phyloP scores from a whole-genome alignment of 257 asterid genomes.

The Scutellaria minor region DNA sequence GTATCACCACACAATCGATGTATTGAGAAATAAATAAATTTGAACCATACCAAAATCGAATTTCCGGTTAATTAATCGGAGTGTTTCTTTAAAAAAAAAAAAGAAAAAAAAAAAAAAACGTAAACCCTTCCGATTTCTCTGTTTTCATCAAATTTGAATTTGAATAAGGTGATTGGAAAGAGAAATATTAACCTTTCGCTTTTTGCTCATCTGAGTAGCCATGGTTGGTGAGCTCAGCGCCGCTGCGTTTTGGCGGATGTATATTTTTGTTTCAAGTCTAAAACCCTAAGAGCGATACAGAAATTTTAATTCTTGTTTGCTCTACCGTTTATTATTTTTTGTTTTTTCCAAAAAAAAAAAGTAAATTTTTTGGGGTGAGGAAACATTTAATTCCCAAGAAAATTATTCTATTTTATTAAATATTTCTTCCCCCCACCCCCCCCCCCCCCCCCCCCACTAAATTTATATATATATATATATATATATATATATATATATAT shows the following conservation, averaged over 20 bases:
- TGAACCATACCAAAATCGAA: neutral
- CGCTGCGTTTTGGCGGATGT: slow-evolving; percentile 25
- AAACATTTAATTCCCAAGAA: no score
- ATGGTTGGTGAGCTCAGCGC: slow-evolving; percentile 33
- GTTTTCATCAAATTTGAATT: neutral
- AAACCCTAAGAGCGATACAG: slow-evolving; percentile 31
- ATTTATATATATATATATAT: no score
- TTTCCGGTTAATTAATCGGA: neutral
- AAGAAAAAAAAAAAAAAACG: neutral
- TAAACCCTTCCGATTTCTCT: no score
- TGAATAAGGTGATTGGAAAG: neutral
- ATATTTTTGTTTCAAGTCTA: neutral
- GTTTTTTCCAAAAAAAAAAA: no score
- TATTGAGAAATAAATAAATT: neutral
- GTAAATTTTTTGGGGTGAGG: no score
- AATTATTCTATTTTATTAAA: no score
- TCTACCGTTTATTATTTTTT: no score
- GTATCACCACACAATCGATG: neutral
- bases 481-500: no score
- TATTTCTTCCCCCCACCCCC: no score
- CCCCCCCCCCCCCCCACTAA: no score
- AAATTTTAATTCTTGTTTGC: neutral
- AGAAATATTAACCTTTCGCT: slow-evolving; percentile 37
- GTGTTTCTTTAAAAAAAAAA: neutral
- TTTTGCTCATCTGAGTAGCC: slow-evolving; percentile 51